These are phyloP conservation scores for Fusarium praegraminearum DNA, from an alignment of 2,329 filamentous ascomycete species.

Conservation along the genomic window DNA sequence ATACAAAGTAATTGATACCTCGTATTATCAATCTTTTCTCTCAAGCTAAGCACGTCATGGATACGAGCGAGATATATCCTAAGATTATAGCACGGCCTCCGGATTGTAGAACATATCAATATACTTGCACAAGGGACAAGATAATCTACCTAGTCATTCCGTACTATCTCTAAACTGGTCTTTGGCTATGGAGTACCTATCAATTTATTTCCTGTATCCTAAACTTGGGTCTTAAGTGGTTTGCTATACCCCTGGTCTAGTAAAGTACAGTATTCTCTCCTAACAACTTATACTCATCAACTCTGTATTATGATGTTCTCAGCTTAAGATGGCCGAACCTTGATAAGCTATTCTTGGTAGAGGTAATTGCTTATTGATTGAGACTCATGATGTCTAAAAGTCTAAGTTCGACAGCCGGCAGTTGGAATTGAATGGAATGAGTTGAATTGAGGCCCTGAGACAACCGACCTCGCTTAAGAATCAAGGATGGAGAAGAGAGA, in stretches of 20 bases:
- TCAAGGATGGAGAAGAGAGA: slow-evolving; percentile 10
- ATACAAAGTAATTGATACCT: not conserved
- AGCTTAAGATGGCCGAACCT: not conserved
- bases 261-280: not conserved
- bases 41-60: not conserved
- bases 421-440: slow-evolving; percentile 17
- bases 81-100: not conserved
- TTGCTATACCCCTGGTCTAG: not conserved
- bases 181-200: not conserved
- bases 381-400: not conserved
- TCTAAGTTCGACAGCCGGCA: not conserved
- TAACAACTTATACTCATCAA: not conserved
- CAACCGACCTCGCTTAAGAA: slow-evolving; percentile 32
- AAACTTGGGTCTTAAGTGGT: not conserved
- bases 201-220: not conserved
- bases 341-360: not conserved
- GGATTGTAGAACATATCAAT: not conserved
- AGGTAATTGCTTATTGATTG: not conserved
- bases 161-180: not conserved
- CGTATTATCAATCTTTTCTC: not conserved
- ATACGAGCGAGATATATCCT: not conserved
- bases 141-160: not conserved
- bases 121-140: not conserved
- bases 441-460: slow-evolving; percentile 27
- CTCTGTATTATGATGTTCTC: not conserved